Conservation (phyloP, 2,329 filamentous ascomycete species). For the Fusarium robinianum region DNA sequence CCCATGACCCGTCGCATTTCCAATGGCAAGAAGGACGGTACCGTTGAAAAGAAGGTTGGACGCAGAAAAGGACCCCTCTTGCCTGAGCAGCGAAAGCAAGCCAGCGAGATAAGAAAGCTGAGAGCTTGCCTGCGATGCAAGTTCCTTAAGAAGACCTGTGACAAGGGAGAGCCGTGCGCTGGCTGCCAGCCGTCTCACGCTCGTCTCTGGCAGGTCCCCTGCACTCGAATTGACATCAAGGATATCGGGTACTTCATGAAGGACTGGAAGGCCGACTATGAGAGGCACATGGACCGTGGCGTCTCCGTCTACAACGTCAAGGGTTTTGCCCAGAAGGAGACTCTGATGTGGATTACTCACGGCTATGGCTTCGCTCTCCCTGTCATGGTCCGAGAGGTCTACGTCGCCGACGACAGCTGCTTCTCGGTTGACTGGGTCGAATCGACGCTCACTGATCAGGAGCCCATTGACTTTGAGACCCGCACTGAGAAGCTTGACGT, state of each 20-base stretch:
- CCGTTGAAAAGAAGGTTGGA: constrained; percentile 87
- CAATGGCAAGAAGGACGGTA: constrained; percentile 77
- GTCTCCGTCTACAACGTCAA: constrained; percentile 96
- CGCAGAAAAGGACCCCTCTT: constrained; percentile 86
- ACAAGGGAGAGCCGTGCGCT: constrained; percentile 94
- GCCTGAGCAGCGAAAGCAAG: constrained; percentile 93
- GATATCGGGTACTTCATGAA: constrained; percentile 99
- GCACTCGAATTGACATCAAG: constrained; percentile 98
- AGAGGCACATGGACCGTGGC: constrained; percentile 82
- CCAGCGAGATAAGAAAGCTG: constrained; percentile 94
- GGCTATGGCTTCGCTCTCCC: constrained; percentile 93
- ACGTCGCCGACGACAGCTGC: constrained; percentile 87
- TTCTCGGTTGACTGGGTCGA: constrained; percentile 95
- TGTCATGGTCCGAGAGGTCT: constrained; percentile 92
- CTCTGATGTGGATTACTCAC: constrained; percentile 88
- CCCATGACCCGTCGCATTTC: constrained; percentile 79
- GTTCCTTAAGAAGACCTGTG: constrained; percentile 98
- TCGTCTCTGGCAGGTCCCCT: constrained; percentile 94
- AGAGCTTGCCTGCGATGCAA: constrained; percentile 94
- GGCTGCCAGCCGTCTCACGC: constrained; percentile 96
- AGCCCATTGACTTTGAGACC: constrained; percentile 80
- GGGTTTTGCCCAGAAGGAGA: constrained; percentile 71
- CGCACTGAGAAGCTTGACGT: constrained; percentile 88
- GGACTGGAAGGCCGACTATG: constrained; percentile 97
- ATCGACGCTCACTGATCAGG: constrained; percentile 67